These are phyloP conservation scores for Kondoa subrosea DNA, from an alignment of 768 basidiomycete species.

Conservation along the genomic window DNA sequence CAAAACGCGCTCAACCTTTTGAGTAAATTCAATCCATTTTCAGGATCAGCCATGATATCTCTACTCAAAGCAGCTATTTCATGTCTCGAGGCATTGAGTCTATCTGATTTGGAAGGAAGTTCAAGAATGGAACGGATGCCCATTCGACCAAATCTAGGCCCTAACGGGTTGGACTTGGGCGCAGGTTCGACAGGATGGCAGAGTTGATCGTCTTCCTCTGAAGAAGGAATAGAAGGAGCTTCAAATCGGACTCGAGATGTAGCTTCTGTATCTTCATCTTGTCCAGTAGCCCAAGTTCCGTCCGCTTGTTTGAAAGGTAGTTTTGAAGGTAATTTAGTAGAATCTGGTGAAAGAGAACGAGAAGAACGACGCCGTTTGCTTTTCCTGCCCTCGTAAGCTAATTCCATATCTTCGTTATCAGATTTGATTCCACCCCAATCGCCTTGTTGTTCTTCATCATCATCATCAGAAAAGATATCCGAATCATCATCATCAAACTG, in stretches of 20 bases:
- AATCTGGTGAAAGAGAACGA: not conserved
- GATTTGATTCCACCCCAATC: not conserved
- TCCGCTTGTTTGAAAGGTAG: slow-evolving; percentile 2
- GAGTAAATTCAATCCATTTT: slow-evolving; percentile 57
- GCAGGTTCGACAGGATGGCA: not conserved
- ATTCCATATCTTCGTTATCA: slow-evolving; percentile 11
- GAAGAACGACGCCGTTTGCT: not conserved
- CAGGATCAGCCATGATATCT: slow-evolving; percentile 83
- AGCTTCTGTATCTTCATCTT: not conserved
- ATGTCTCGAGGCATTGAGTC: slow-evolving; percentile 67
- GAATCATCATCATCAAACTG: slow-evolving; percentile 5
- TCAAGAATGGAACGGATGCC: slow-evolving; percentile 57
- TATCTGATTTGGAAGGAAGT: slow-evolving; percentile 47
- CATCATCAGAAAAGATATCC: slow-evolving; percentile 3
- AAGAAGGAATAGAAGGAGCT: not conserved
- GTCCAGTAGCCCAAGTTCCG: not conserved
- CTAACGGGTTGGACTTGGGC: slow-evolving; percentile 30
- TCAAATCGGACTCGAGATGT: slow-evolving; percentile 10
- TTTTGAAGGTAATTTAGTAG: not conserved
- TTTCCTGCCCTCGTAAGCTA: slow-evolving; percentile 5
- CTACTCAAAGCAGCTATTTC: slow-evolving; percentile 87
- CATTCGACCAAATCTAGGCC: slow-evolving; percentile 69
- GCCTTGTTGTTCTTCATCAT: not conserved
- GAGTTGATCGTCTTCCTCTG: slow-evolving; percentile 5
- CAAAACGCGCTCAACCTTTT: slow-evolving; percentile 55